A percentile compares a stretch with the other conserved stretches of the same genome.
Evolutionary conservation across 1,284 basidiomycete genomes (phyloP).

Genomic region (Cutaneotrichosporon sp.): DNA sequence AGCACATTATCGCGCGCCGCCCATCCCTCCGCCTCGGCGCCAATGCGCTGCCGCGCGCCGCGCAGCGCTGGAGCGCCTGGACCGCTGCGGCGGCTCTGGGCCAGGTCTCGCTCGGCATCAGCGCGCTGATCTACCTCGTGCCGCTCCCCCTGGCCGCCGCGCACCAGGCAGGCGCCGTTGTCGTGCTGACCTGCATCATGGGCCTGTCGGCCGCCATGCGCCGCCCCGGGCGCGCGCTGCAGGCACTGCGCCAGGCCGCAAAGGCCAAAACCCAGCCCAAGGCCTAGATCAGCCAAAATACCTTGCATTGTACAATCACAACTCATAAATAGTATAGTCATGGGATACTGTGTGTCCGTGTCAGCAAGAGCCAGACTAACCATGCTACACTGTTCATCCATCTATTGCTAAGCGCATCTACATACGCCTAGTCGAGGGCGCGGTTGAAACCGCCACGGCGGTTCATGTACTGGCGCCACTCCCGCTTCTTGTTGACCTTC

Average conservation of each 20-base stretch:
- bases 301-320: slow-evolving; percentile 13
- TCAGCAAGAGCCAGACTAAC: neutral
- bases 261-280: slow-evolving; percentile 4
- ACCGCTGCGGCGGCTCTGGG: slow-evolving; percentile 80
- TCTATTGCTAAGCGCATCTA: neutral
- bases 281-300: neutral
- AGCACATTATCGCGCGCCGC: slow-evolving; percentile 63
- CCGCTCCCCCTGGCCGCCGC: slow-evolving; percentile 87
- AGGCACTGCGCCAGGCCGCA: slow-evolving; percentile 23
- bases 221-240: slow-evolving; percentile 67
- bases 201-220: slow-evolving; percentile 73
- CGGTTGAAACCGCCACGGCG: slow-evolving; percentile 92
- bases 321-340: slow-evolving; percentile 13
- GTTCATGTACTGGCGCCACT: slow-evolving; percentile 76
- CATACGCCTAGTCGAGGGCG: slow-evolving; percentile 65
- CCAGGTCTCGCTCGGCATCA: slow-evolving; percentile 86
- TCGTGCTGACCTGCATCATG: slow-evolving; percentile 79
- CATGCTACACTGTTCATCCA: neutral
- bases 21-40: slow-evolving; percentile 57
- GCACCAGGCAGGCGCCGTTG: slow-evolving; percentile 92
- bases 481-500: slow-evolving; percentile 80
- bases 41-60: slow-evolving; percentile 65
- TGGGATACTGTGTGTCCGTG: slow-evolving; percentile 5
- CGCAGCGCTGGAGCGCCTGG: slow-evolving; percentile 63
- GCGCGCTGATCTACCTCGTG: slow-evolving; percentile 89